Conservation (phyloP, 176 grass and related monocot genomes). For the Carex cristatella region DNA sequence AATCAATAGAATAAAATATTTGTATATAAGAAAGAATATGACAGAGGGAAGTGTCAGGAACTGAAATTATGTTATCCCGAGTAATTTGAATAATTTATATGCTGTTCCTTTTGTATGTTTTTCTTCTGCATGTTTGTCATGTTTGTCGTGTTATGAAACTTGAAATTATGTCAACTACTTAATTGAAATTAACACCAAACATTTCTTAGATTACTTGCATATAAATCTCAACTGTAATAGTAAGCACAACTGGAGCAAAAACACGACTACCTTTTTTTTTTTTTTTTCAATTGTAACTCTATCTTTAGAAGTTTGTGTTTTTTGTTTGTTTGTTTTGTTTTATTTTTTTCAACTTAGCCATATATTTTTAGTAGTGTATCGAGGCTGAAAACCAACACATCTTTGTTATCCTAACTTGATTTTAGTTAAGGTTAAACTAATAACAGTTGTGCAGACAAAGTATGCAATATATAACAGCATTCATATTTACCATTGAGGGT, state of each 20-base stretch:
- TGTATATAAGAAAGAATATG: slow-evolving; percentile 20
- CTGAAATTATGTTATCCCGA: neutral
- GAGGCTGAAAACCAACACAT: neutral
- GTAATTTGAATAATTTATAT: neutral
- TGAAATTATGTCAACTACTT: neutral
- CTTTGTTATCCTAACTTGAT: neutral
- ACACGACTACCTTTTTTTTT: neutral
- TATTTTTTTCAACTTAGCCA: neutral
- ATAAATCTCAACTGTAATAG: neutral
- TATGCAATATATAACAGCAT: neutral
- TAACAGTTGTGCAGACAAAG: neutral
- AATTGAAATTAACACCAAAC: neutral
- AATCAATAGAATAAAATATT: slow-evolving; percentile 17
- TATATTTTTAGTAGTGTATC: neutral
- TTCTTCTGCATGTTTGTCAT: neutral
- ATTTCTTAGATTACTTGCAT: neutral
- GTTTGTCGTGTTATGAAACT: neutral
- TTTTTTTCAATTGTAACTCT: neutral
- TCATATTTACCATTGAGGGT: neutral
- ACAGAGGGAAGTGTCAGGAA: neutral
- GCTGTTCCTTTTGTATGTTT: neutral
- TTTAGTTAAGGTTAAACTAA: neutral
- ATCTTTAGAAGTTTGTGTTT: neutral
- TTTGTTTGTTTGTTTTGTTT: no score
- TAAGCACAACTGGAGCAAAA: neutral